These are phyloP conservation scores for Brasenia schreberi DNA, from an alignment of 164 flowering plant species.

Conservation along the genomic window DNA sequence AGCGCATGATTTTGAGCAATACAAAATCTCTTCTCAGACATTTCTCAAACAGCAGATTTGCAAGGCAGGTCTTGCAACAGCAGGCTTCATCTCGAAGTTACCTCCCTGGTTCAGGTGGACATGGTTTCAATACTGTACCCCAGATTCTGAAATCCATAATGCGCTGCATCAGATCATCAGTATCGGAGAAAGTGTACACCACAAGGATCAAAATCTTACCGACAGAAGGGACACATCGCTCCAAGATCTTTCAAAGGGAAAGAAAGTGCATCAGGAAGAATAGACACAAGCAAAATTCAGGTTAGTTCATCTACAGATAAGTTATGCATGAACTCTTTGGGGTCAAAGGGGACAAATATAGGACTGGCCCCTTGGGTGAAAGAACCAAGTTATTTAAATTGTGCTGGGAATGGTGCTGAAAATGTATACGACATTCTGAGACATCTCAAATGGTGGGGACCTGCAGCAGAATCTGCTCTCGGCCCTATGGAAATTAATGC, in stretches of 20 bases:
- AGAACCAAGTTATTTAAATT: slow-evolving; percentile 3
- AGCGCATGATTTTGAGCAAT: slow-evolving; percentile 11
- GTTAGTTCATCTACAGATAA: slow-evolving; percentile 7
- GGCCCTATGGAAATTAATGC: slow-evolving; percentile 52
- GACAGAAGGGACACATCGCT: neutral
- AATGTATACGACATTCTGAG: slow-evolving; percentile 34
- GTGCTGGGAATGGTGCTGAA: slow-evolving; percentile 28
- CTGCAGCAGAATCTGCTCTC: slow-evolving; percentile 70
- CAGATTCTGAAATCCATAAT: slow-evolving; percentile 8
- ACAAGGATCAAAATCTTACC: slow-evolving; percentile 24
- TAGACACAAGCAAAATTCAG: slow-evolving; percentile 3
- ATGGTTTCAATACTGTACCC: slow-evolving; percentile 16
- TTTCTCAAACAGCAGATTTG: slow-evolving; percentile 47
- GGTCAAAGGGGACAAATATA: slow-evolving; percentile 17
- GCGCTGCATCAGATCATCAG: slow-evolving; percentile 12
- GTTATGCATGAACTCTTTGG: slow-evolving; percentile 6
- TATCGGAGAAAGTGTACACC: slow-evolving; percentile 22
- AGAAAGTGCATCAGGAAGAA: neutral
- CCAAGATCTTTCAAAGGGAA: neutral
- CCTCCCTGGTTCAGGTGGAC: slow-evolving; percentile 38
- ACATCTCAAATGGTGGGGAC: slow-evolving; percentile 47
- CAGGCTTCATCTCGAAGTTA: slow-evolving; percentile 36
- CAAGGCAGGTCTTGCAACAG: slow-evolving; percentile 66
- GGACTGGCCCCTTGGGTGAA: slow-evolving; percentile 20
- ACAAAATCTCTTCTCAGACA: slow-evolving; percentile 16